Percentiles rank a stretch among this genome's conserved stretches.
Conservation (phyloP, 1,284 basidiomycete genomes). For the Pseudozyma pruni region DNA sequence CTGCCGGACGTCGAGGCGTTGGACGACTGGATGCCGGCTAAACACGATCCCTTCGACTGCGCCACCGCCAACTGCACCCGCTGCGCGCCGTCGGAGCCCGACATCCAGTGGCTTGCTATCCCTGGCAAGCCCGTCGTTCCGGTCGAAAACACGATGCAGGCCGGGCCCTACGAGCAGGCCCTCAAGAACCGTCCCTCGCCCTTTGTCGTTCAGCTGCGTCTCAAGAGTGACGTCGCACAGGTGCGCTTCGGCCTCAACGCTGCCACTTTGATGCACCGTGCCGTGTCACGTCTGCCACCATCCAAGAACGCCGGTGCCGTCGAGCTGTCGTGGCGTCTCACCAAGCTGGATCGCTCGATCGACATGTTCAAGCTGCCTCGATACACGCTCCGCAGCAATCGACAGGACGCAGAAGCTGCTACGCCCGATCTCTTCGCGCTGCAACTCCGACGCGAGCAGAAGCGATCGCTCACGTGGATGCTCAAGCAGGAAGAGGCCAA, state of each 20-base stretch:
- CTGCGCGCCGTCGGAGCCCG: constrained; percentile 82
- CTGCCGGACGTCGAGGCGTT: constrained; percentile 40
- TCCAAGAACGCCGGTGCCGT: constrained; percentile 63
- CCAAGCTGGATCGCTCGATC: constrained; percentile 78
- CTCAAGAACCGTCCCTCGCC: constrained; percentile 86
- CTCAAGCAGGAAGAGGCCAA: constrained; percentile 75
- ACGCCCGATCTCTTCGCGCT: constrained; percentile 81
- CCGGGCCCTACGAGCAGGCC: constrained; percentile 70
- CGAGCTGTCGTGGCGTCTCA: constrained; percentile 79
- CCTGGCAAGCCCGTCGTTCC: constrained; percentile 45
- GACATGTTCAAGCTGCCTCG: constrained; percentile 69
- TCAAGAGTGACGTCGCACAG: constrained; percentile 75
- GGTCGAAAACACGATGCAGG: constrained; percentile 56
- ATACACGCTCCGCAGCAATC: constrained; percentile 82
- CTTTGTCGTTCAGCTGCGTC: constrained; percentile 85
- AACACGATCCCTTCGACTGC: constrained; percentile 30
- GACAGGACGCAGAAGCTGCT: constrained; percentile 76
- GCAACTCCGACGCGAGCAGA: constrained; percentile 81
- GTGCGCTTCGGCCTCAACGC: constrained; percentile 89
- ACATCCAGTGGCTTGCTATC: constrained; percentile 76
- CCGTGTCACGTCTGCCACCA: constrained; percentile 79
- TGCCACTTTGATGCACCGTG: constrained; percentile 86
- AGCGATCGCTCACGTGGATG: constrained; percentile 94
- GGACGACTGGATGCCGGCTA: constrained; percentile 44
- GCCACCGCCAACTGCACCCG: constrained; percentile 72